Evolutionary conservation across 2,329 filamentous ascomycete genomes (phyloP).

Genomic region (Claviceps fusiformis): DNA sequence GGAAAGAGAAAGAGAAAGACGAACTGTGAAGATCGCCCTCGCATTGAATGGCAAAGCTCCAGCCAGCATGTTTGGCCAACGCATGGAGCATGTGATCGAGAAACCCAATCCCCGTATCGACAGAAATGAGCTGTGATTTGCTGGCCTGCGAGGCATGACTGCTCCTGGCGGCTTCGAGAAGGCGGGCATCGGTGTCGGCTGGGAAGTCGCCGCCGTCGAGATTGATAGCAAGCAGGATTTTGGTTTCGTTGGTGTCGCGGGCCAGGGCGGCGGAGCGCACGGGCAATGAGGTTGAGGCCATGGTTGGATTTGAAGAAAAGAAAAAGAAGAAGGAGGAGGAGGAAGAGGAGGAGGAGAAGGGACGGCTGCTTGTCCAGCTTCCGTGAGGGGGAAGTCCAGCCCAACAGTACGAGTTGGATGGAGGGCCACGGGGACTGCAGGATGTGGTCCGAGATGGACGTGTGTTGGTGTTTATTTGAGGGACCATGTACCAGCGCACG

Average conservation of each 20-base stretch:
- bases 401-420: too few species aligned
- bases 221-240: conserved; percentile 84
- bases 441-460: too few species aligned
- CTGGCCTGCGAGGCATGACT: conserved; percentile 75
- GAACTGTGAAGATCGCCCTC: conserved; percentile 82
- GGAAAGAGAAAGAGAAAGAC: conserved; percentile 16
- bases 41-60: conserved; percentile 74
- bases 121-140: conserved; percentile 69
- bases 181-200: conserved; percentile 44
- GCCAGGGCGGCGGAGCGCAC: conserved; percentile 63
- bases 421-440: too few species aligned
- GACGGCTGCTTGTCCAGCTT: neutral
- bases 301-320: conserved; percentile 3
- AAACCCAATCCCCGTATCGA: conserved; percentile 93
- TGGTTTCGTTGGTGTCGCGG: conserved; percentile 95
- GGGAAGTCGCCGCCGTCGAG: conserved; percentile 78
- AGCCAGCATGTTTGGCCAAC: conserved; percentile 87
- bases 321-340: neutral
- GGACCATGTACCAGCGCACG: too few species aligned
- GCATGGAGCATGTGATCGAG: conserved; percentile 98
- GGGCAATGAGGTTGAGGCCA: conserved; percentile 13
- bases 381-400: too few species aligned
- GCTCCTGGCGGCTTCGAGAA: conserved; percentile 35
- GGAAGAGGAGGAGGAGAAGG: neutral
- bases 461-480: too few species aligned